Percentiles rank a stretch among this genome's conserved stretches.
phyloP scores from a whole-genome alignment of 768 basidiomycete genomes.

The Pleurotus citrinopileatus region DNA sequence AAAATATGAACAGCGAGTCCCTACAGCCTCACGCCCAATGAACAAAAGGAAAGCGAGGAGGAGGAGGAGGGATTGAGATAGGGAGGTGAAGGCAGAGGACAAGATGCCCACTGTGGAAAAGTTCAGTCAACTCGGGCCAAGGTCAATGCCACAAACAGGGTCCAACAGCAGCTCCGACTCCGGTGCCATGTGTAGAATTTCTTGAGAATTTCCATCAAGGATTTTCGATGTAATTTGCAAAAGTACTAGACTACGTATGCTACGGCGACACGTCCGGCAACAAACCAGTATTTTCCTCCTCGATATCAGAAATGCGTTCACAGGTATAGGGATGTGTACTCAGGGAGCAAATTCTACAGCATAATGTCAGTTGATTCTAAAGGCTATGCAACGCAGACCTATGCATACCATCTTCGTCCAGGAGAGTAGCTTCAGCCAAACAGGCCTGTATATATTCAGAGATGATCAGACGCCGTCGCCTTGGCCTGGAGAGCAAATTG shows the following conservation, averaged over 20 bases:
- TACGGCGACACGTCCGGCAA: not conserved
- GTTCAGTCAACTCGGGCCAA: not conserved
- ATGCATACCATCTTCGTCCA: constrained; percentile 79
- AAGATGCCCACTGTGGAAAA: constrained; percentile 12
- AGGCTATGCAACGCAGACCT: not conserved
- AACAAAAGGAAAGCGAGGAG: constrained; percentile 14
- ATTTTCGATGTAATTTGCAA: constrained; percentile 4
- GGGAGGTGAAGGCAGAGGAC: constrained; percentile 14
- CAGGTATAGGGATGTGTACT: too few species aligned
- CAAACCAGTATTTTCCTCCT: not conserved
- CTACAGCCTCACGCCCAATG: constrained; percentile 2
- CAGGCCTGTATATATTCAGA: constrained; percentile 77
- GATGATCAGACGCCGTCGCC: constrained; percentile 74
- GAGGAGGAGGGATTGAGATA: constrained; percentile 11
- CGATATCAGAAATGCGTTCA: not conserved
- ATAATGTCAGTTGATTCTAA: not conserved
- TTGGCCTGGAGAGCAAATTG: constrained; percentile 50
- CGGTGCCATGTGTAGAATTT: constrained; percentile 8
- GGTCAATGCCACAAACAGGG: constrained; percentile 11
- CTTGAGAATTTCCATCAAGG: constrained; percentile 5
- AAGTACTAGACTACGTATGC: not conserved
- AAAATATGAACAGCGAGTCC: constrained; percentile 7
- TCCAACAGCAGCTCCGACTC: constrained; percentile 11
- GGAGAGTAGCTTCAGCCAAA: constrained; percentile 77
- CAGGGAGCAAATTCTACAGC: not conserved